Base-by-base conservation (phyloP, 768 basidiomycete species). In the Naganishia onofrii region DNA sequence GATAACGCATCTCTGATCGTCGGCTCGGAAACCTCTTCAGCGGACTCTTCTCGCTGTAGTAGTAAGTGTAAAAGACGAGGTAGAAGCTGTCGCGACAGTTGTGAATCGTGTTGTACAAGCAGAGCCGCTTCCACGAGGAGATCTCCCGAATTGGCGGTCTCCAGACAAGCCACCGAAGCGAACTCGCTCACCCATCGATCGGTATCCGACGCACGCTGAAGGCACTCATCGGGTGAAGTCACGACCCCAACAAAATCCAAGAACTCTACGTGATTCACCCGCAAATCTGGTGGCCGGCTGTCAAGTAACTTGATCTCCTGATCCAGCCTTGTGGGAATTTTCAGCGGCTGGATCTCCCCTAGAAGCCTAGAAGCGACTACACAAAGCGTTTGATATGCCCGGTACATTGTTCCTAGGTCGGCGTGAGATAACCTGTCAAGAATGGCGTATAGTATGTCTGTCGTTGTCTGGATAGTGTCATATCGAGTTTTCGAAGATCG, bases 51-150 rank as follows among this genome's bases (percentile, higher is more conserved):
- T 29, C 15, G 6, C 29, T 60, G 42, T n/a, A 69, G 38, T 5
- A 69, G 28, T 2, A 69, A 34, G 54, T 69, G 68, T 10, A 69
- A 26, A 29, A 69, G 29, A 12, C 46, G 68, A 6, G 68, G 57
- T 28, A 69, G 28, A 6, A 69, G 31, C 10, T 63, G n/a, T 17
- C 44, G 12, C 21, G 56, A 44, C 0, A 69, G 34, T 23, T 42
- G 60, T 3, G 15, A 26, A 63, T 63, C 60, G 42, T 63, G 60
- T 44, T 28, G 23, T 1, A 63, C 28, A 28, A 63, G 60, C 7
- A 42, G 38, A 44, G 60, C 60, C 7, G 38, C 60, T 12, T 63
- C 60, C 5, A 46, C 60, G 9, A 63, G 60, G 36, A 44, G n/a
- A 26, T 28, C 19, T 21, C 29, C 60, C 60, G 23, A 44, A 4